These are phyloP conservation scores for Thecaphora frezii DNA, from an alignment of 1,284 basidiomycete species.

Conservation along the genomic window DNA sequence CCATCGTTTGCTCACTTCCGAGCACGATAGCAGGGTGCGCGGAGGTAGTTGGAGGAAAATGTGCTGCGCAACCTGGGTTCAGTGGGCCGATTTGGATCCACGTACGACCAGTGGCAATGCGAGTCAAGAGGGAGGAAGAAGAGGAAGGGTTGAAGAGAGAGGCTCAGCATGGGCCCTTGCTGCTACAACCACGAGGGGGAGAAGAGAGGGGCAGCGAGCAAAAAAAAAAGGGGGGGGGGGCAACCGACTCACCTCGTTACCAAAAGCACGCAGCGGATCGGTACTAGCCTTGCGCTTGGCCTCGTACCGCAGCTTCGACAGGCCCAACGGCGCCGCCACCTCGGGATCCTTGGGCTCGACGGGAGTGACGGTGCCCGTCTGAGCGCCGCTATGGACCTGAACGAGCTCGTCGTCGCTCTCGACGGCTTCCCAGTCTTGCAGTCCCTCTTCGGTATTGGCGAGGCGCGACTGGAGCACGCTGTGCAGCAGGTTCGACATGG, in stretches of 20 bases:
- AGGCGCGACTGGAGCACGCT: constrained; percentile 43
- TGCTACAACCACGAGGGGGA: neutral
- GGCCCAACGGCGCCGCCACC: neutral
- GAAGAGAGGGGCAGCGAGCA: neutral
- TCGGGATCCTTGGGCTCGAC: constrained; percentile 8
- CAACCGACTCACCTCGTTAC: constrained; percentile 24
- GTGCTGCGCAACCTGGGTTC: constrained; percentile 42
- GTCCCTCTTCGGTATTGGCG: constrained; percentile 31
- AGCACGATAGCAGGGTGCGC: constrained; percentile 33
- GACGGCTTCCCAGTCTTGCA: constrained; percentile 46
- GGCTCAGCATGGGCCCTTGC: neutral
- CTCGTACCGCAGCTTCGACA: neutral
- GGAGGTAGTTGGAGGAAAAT: constrained; percentile 51
- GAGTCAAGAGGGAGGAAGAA: neutral
- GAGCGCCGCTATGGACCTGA: constrained; percentile 23
- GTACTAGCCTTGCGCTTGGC: constrained; percentile 11
- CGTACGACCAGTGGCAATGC: neutral
- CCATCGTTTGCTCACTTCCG: constrained; percentile 42
- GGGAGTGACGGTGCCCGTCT: constrained; percentile 32
- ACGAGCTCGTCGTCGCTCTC: constrained; percentile 42
- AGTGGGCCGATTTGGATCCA: no score
- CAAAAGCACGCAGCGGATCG: constrained; percentile 43
- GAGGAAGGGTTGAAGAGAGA: neutral
- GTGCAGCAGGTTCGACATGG: constrained; percentile 45
- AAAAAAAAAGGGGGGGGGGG: no score